A percentile compares a stretch with the other conserved stretches of the same genome.
Conservation (phyloP, 768 basidiomycete genomes). For the Naganishia kalamii region DNA sequence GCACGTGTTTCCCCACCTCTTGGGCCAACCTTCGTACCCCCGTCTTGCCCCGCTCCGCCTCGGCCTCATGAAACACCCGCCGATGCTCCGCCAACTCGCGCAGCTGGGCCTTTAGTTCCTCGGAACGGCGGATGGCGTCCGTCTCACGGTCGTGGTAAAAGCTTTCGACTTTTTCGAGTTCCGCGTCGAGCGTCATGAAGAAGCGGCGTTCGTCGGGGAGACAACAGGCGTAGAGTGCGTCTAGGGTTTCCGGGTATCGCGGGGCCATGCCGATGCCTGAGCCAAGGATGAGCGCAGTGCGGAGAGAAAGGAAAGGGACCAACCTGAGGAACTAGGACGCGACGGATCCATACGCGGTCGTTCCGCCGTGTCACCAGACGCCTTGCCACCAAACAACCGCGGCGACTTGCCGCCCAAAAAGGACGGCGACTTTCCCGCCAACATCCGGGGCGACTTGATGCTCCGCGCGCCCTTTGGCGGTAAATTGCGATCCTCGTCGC, state of each 20-base stretch:
- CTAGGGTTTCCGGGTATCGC: slow-evolving; percentile 34
- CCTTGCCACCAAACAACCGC: neutral
- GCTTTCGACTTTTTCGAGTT: slow-evolving; percentile 75
- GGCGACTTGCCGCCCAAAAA: slow-evolving; percentile 4
- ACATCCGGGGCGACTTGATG: neutral
- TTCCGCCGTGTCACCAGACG: neutral
- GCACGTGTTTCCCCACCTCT: slow-evolving; percentile 18
- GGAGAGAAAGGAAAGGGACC: neutral
- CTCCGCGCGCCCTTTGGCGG: neutral
- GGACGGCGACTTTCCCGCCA: neutral
- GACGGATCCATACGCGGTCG: neutral
- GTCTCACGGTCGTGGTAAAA: slow-evolving; percentile 72
- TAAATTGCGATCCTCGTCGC: neutral
- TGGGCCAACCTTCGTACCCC: slow-evolving; percentile 10
- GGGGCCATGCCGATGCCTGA: neutral
- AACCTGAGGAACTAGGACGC: neutral
- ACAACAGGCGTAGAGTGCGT: slow-evolving; percentile 53
- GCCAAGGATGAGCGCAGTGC: too few species aligned
- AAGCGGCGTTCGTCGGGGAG: slow-evolving; percentile 62
- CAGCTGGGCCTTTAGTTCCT: slow-evolving; percentile 62
- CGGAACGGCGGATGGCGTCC: slow-evolving; percentile 50
- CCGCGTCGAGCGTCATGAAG: slow-evolving; percentile 66
- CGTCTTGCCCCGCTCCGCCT: slow-evolving; percentile 15
- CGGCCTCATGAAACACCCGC: slow-evolving; percentile 45
- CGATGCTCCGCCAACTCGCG: slow-evolving; percentile 67